These are phyloP conservation scores for Aspergillus tamarii DNA, from an alignment of 2,329 filamentous ascomycete species.

Conservation along the genomic window DNA sequence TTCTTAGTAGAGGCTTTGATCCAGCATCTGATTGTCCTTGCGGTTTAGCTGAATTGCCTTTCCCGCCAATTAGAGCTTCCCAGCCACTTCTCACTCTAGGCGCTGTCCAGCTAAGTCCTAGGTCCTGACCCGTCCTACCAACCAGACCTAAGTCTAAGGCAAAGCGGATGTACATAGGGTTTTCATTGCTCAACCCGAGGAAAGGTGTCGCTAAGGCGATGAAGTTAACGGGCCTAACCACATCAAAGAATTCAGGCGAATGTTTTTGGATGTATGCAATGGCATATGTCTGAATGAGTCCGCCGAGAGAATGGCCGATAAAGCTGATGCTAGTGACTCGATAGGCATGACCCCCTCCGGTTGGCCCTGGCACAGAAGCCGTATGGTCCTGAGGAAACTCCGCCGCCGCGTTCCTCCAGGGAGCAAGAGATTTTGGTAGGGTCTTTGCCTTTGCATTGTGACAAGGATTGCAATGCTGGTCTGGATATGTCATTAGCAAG, in stretches of 20 bases:
- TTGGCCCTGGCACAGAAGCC: conserved; percentile 43
- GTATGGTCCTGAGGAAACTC: conserved; percentile 37
- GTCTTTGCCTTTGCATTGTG: conserved; percentile 57
- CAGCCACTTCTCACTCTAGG: conserved; percentile 84
- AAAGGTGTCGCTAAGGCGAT: conserved; percentile 86
- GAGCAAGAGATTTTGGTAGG: conserved; percentile 52
- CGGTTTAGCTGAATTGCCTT: conserved; percentile 62
- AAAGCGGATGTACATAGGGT: conserved; percentile 95
- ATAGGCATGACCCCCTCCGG: conserved; percentile 62
- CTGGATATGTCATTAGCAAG: conserved; percentile 86
- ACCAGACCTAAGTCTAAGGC: conserved; percentile 95
- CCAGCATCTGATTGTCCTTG: conserved; percentile 69
- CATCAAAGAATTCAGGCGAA: conserved; percentile 84
- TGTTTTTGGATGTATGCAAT: conserved; percentile 97
- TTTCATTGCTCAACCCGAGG: conserved; percentile 92
- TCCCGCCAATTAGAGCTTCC: conserved; percentile 82
- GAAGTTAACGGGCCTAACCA: conserved; percentile 87
- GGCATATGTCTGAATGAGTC: conserved; percentile 88
- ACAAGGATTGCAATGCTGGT: conserved; percentile 81
- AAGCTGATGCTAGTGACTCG: conserved; percentile 94
- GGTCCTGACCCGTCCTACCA: conserved; percentile 91
- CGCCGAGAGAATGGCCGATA: conserved; percentile 87
- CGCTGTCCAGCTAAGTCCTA: conserved; percentile 91
- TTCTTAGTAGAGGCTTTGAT: conserved; percentile 84
- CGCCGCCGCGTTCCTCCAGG: conserved; percentile 36